phyloP scores from a whole-genome alignment of 1,139 yeast species.

The Yamadazyma oceani region DNA sequence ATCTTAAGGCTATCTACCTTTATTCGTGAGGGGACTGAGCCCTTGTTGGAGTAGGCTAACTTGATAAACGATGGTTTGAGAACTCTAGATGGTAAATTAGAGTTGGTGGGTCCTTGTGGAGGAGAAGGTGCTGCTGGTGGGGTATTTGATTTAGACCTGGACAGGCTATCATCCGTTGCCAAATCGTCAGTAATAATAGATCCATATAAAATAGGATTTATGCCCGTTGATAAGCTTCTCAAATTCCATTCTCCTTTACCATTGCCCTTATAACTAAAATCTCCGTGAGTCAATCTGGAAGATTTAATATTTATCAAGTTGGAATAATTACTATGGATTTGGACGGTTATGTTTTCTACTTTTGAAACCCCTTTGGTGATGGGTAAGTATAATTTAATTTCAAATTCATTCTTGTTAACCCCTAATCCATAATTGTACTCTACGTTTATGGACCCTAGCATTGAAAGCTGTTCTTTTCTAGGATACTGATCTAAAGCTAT shows the following conservation, averaged over 20 bases:
- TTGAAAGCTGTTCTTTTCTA: conserved; percentile 20
- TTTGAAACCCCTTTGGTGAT: conserved; percentile 50
- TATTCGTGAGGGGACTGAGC: conserved; percentile 74
- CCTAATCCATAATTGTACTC: conserved; percentile 68
- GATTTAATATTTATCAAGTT: conserved; percentile 41
- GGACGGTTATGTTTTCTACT: conserved; percentile 58
- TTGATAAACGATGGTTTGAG: conserved; percentile 53
- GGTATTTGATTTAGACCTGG: conserved; percentile 2
- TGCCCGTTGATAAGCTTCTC: conserved; percentile 60
- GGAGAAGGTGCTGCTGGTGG: neutral
- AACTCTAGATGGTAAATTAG: conserved; percentile 14
- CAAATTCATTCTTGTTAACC: conserved; percentile 66
- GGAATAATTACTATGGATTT: conserved; percentile 26
- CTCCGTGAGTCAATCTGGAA: conserved; percentile 70
- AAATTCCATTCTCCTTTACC: conserved; percentile 75
- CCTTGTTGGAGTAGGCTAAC: conserved; percentile 60
- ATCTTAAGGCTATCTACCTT: conserved; percentile 68
- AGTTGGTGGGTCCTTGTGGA: neutral
- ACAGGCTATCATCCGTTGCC: conserved; percentile 3
- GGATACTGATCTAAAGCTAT: conserved; percentile 43
- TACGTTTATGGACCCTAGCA: conserved; percentile 58
- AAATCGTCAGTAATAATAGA: conserved; percentile 21
- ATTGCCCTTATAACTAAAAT: conserved; percentile 53
- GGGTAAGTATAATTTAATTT: conserved; percentile 58
- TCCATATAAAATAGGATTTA: conserved; percentile 71